Evolutionary conservation across 306 rosid species (phyloP), one percentile per base, ranked within the genome.

Genomic region (Crotalaria pallida): DNA sequence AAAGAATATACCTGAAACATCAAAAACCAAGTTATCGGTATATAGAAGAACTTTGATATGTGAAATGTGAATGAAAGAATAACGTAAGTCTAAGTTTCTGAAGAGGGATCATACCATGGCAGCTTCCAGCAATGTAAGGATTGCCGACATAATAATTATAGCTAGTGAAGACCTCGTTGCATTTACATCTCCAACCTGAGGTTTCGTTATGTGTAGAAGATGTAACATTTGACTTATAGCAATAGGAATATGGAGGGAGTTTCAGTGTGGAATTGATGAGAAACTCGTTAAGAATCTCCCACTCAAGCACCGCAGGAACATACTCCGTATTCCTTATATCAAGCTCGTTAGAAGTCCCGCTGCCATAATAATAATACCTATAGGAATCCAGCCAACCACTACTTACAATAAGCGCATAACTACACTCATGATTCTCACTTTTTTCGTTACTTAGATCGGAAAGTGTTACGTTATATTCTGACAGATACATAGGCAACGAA

Each of bases 301-400:
- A 73, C 2, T 23, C 48, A 19, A 79, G 76, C 4, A 58, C 59
- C 2, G 53, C 81, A 0, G 60, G 65, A 18, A 58, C 78, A 13
- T 56, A 17, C 15, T 1, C 0, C 4, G n/a, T n/a, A n/a, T n/a
- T n/a, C n/a, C n/a, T n/a, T n/a, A n/a, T n/a, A n/a, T n/a, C 2
- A n/a, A n/a, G n/a, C n/a, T n/a, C n/a, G n/a, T n/a, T n/a, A n/a
- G n/a, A n/a, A n/a, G n/a, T n/a, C n/a, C n/a, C n/a, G n/a, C n/a
- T n/a, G n/a, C n/a, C n/a, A n/a, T n/a, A n/a, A n/a, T n/a, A n/a
- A n/a, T n/a, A n/a, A 18, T 6, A 17, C 24, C 3, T 5, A 47
- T 6, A 6, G 52, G n/a, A n/a, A 22, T 43, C 27, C 24, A 33
- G 10, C 61, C 61, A 24, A 23, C n/a, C 0, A 29, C n/a, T 9